Percentiles rank a stretch among this genome's conserved stretches.
Conservation (phyloP, 306 rosid genomes). For the Delonix regia region DNA sequence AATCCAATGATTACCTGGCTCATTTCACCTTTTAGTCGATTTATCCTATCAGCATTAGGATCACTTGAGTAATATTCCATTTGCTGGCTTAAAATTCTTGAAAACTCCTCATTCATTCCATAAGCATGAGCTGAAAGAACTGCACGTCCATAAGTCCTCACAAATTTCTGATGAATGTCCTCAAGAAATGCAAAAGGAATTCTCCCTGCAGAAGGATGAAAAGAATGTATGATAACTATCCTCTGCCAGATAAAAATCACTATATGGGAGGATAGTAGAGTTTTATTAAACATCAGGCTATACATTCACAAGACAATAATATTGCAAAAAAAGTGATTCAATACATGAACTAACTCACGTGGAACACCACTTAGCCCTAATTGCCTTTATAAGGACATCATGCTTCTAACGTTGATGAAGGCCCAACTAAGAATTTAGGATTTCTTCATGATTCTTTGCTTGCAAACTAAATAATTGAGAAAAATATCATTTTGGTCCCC, state of each 20-base stretch:
- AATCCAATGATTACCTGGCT: slow-evolving; percentile 63
- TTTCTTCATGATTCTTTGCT: too few relatives aligned
- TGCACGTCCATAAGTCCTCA: slow-evolving; percentile 87
- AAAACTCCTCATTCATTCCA: slow-evolving; percentile 94
- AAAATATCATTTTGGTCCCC: too few relatives aligned
- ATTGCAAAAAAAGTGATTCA: neutral
- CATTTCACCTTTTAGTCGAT: slow-evolving; percentile 97
- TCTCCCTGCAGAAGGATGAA: slow-evolving; percentile 58
- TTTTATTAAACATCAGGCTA: neutral
- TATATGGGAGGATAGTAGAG: neutral
- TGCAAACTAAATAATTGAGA: too few relatives aligned
- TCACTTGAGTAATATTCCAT: slow-evolving; percentile 87
- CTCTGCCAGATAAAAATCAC: neutral
- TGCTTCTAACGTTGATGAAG: too few relatives aligned
- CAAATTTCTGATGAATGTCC: slow-evolving; percentile 92
- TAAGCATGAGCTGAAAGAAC: slow-evolving; percentile 84
- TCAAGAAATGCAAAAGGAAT: slow-evolving; percentile 93
- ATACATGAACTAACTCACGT: neutral
- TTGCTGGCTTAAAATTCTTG: slow-evolving; percentile 92
- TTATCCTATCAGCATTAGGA: slow-evolving; percentile 96
- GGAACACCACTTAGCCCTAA: too few relatives aligned
- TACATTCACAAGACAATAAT: neutral
- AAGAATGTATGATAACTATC: neutral
- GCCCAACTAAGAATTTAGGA: too few relatives aligned
- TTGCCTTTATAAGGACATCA: too few relatives aligned